Evolutionary conservation across 1,284 basidiomycete genomes (phyloP), one percentile per base, ranked within the genome.

Genomic region (Rhizoctonia solani): DNA sequence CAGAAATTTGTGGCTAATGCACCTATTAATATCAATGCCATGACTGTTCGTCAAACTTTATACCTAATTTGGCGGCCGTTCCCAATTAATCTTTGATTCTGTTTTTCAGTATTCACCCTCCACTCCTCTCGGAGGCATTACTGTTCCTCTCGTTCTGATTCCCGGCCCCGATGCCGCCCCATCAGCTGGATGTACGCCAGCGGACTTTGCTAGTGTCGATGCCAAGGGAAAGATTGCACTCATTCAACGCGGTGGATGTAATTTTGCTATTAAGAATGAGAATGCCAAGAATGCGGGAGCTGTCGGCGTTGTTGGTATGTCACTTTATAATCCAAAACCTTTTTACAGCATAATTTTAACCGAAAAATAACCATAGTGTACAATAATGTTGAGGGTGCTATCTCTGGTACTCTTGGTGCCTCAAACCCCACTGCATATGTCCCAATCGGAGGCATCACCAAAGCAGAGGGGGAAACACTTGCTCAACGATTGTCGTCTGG

Each of bases 161-260:
- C 59, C 59, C 3, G 49, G 53, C 39, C 8, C 47, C 34, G 59
- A 63, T 8, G 59, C 49, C 19, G 14, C 49, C 0, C 49, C 49
- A 2, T 63, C 59, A 25, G 19, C 59, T 23, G 59, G 59, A 9
- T 63, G 59, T 21, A 63, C 47, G 13, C 13, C 49, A 29, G 49
- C 21, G 14, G 59, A 52, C 23, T 63, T 52, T 53, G 23, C 59
- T 19, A 37, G 37, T 1, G 37, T 63, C 11, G 59, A 53, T 25
- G 59, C 53, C n/a, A 42, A 5, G 9, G 59, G 59, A n/a, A 63
- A 63, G 37, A 63, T 63, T 23, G 59, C 59, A 3, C 47, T 63
- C 46, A 42, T 63, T 23, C 59, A 63, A 37, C 59, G 59, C 9
- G 59, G 59, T 29, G 32, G 29, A 42, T 63, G 59, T 14, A 42